These are phyloP conservation scores for Curvularia lunata DNA, from an alignment of 2,329 filamentous ascomycete genomes.

Conservation along the genomic window DNA sequence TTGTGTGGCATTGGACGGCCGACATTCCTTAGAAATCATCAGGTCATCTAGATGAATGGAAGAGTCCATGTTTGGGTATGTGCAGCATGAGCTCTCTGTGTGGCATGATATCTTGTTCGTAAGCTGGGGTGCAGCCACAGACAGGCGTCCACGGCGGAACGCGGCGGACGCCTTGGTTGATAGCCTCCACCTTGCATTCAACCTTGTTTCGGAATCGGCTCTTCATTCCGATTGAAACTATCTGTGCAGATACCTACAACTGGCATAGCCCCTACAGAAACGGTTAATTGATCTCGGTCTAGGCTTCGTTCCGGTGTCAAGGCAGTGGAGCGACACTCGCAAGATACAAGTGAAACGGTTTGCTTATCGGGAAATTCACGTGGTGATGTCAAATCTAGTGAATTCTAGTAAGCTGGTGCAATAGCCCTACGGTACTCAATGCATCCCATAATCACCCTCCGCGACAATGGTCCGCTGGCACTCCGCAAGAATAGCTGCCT, in stretches of 20 bases:
- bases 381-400: not conserved
- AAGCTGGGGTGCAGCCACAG: not conserved
- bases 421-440: slow-evolving; percentile 20
- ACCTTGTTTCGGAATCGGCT: slow-evolving; percentile 6
- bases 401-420: not conserved
- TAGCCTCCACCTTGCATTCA: slow-evolving; percentile 9
- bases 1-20: not conserved
- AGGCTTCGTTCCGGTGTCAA: not conserved
- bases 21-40: not conserved
- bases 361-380: not conserved
- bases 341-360: not conserved
- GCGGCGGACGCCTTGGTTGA: slow-evolving; percentile 10
- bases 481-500: slow-evolving; percentile 65
- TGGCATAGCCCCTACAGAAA: not conserved
- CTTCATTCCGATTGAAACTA: slow-evolving; percentile 6
- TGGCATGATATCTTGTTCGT: not conserved
- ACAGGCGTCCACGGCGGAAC: slow-evolving; percentile 5
- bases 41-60: not conserved
- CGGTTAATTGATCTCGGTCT: not conserved
- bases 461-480: slow-evolving; percentile 56
- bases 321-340: not conserved
- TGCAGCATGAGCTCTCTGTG: not conserved
- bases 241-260: slow-evolving; percentile 1
- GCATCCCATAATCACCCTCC: slow-evolving; percentile 42
- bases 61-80: not conserved